Evolutionary conservation across 345 rosid genomes (phyloP), one percentile per base, ranked within the genome.

Genomic region (Lepidium aucheri): DNA sequence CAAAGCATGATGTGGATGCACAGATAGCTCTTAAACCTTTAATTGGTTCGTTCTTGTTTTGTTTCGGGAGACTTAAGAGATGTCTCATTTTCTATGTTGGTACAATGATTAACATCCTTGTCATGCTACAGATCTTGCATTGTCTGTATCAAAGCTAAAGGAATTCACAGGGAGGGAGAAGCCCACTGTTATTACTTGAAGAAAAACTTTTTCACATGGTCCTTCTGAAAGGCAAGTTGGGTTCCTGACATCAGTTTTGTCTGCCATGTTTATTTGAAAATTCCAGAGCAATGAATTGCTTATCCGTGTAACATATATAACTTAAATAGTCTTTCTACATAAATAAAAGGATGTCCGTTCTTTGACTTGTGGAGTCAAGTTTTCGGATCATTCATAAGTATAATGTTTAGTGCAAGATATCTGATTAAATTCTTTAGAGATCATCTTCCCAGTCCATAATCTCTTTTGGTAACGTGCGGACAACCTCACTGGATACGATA

Each of bases 161-260:
- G 95, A 82, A 24, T 94, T 86, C 81, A 84, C 95, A 12, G 93
- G 91, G 57, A 85, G 95, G 83, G 95, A 90, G 82, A 88, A 83
- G 76, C 99, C 96, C 45, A 90, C 93, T n/a, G 97, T 90, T 70
- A 85, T 90, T 78, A 90, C 99, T 73, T 88, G 76, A 82, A 63
- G 58, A n/a, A 9, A 22, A 24, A 35, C 11, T 30, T 34, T 36
- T 16, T 39, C 53, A 41, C 63, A 16, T 56, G 68, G 47, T 60
- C 63, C 65, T 53, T 65, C 53, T 40, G 30, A 59, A 58, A 32
- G 72, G 55, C 72, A 58, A 68, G 77, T 76, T 28, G 71, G 44
- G 4, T 61, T 49, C 73, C 65, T 60, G 62, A 76, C 70, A 72
- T 76, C 71, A 63, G 74, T 85, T 84, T 79, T 78, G 84, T 62